phyloP scores from a whole-genome alignment of 2,329 filamentous ascomycete genomes.

The Pseudogymnoascus sp. region DNA sequence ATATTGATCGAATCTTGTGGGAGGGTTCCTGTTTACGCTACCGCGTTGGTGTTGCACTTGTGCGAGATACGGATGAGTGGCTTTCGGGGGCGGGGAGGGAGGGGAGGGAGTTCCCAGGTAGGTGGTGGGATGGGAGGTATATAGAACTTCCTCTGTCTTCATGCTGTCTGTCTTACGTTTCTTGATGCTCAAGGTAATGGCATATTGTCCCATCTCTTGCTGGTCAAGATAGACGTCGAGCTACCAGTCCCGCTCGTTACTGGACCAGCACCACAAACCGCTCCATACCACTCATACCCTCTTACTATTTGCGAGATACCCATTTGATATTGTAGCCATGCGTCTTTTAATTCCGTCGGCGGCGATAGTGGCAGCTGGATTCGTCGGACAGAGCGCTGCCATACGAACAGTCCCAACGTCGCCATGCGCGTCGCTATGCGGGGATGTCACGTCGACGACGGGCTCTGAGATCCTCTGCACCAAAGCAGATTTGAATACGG shows the following conservation, averaged over 20 bases:
- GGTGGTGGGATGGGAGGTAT: slow-evolving; percentile 4
- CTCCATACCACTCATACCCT: not conserved
- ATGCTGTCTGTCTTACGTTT: not conserved
- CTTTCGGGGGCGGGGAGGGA: not conserved
- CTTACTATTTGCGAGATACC: slow-evolving; percentile 3
- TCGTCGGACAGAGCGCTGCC: not conserved
- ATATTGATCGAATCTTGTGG: not conserved
- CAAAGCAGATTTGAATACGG: slow-evolving; percentile 9
- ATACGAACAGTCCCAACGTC: slow-evolving; percentile 6
- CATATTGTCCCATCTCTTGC: slow-evolving; percentile 5
- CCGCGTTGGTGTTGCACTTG: not conserved
- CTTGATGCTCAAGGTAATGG: not conserved
- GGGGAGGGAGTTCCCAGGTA: not conserved
- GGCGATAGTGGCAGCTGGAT: slow-evolving; percentile 5
- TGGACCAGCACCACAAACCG: not conserved
- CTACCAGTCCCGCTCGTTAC: not conserved
- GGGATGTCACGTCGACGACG: slow-evolving; percentile 9
- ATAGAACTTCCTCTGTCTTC: not conserved
- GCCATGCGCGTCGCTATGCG: slow-evolving; percentile 10
- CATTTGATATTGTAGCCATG: slow-evolving; percentile 8
- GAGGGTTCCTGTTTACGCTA: slow-evolving; percentile 1
- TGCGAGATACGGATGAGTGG: not conserved
- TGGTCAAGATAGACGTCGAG: slow-evolving; percentile 7
- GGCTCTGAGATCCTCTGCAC: slow-evolving; percentile 10
- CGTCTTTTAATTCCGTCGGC: not conserved